Base-by-base conservation (phyloP, 2,329 filamentous ascomycete species). In the Ophiocordyceps sinensis region DNA sequence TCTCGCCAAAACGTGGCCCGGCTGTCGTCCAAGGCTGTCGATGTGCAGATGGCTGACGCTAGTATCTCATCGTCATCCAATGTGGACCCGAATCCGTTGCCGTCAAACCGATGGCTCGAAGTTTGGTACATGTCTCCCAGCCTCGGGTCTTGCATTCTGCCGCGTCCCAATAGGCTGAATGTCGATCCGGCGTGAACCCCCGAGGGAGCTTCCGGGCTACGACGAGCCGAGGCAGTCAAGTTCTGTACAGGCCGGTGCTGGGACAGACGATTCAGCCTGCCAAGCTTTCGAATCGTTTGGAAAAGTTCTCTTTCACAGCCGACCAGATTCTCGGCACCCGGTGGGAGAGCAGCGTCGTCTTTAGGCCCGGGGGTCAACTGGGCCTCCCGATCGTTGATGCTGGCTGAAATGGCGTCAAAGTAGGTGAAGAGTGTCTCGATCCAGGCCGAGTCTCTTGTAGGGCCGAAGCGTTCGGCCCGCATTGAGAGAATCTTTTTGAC, bases 381-480 rank as follows among this genome's bases (percentile, higher is more conserved):
- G 28, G 84, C 78, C 60, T 95, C 88, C 40, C 88, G 78, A 60
- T 94, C 85, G 51, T 95, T 95, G 55, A 94, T 85, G 40, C 83
- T 88, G 32, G 85, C 85, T 0, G 86, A 87, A 64, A 95, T 85
- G 42, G 88, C 85, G 58, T 95, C 89, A 56, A 94, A 93, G 71
- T 89, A 94, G 29, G 85, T 91, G 55, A 95, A 95, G 50, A 94
- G 78, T 35, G 85, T 79, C 53, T 93, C 85, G 66, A 94, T 89
- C 88, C 88, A 95, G 12, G 79, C 77, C 44, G 85, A 82, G 45
- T 87, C 83, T 39, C 77, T 75, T 59, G 53, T 77, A 53, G 56
- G 71, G 62, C 56, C 43, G 28, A 52, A 44, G 29, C 52, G 49
- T 48, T 82, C 75, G 4, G 53, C 47, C 44, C 87, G 75, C 64